phyloP scores from a whole-genome alignment of 139 green algal genomes.

The Coccomyxa sp. region DNA sequence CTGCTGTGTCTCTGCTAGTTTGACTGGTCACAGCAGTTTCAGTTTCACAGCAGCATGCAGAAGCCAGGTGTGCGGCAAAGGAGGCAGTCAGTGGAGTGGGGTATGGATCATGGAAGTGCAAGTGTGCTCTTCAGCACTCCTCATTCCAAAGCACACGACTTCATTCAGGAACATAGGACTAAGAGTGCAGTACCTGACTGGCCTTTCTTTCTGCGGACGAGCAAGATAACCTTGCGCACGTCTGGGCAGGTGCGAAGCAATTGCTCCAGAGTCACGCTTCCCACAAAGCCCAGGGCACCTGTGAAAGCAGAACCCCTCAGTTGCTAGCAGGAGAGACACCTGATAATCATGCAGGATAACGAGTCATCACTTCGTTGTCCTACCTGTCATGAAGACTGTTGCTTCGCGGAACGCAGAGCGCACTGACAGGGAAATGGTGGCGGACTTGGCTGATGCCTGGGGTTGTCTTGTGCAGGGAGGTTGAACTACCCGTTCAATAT shows the following conservation, averaged over 20 bases:
- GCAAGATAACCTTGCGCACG: constrained; percentile 23
- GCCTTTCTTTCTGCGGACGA: constrained; percentile 19
- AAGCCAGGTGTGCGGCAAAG: not conserved
- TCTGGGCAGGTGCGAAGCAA: constrained; percentile 37
- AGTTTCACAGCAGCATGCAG: not conserved
- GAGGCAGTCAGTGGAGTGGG: not conserved
- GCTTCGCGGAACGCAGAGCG: too few relatives aligned
- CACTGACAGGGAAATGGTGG: too few relatives aligned
- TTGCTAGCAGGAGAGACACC: too few relatives aligned
- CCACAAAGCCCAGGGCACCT: constrained; percentile 45
- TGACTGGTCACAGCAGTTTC: not conserved
- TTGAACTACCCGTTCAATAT: too few relatives aligned
- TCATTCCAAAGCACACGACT: not conserved
- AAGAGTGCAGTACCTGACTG: not conserved
- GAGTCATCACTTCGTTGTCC: too few relatives aligned
- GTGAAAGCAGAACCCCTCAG: not conserved
- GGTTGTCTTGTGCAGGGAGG: too few relatives aligned
- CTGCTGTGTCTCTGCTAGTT: not conserved
- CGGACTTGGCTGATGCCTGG: too few relatives aligned
- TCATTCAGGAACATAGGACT: not conserved
- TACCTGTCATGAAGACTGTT: not conserved
- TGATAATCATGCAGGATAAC: too few relatives aligned
- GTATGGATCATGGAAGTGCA: not conserved
- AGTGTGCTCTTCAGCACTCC: not conserved
- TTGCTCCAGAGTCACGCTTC: constrained; percentile 48